Evolutionary conservation across 768 basidiomycete species (phyloP).

Genomic region (Collybiopsis confluens): DNA sequence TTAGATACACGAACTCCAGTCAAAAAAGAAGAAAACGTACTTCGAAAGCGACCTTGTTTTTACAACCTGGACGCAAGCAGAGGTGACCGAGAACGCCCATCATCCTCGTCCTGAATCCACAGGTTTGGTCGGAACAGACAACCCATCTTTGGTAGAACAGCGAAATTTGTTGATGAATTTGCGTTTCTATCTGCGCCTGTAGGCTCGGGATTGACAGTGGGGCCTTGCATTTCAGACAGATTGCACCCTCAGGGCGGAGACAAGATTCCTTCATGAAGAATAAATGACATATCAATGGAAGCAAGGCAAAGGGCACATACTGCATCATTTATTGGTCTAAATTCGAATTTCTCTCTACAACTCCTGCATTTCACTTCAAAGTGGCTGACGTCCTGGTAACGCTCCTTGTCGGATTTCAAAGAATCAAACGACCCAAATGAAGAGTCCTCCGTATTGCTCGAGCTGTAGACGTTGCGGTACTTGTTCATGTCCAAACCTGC

Average conservation of each 20-base stretch:
- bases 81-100: constrained; percentile 89
- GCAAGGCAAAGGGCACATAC: constrained; percentile 35
- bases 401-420: constrained; percentile 81
- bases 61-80: constrained; percentile 70
- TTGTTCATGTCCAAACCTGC: constrained; percentile 60
- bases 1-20: not conserved
- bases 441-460: constrained; percentile 50
- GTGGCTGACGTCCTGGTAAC: constrained; percentile 73
- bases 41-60: constrained; percentile 69
- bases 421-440: constrained; percentile 82
- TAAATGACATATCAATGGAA: not conserved
- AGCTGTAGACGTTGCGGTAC: constrained; percentile 37
- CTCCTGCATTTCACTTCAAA: constrained; percentile 74
- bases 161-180: constrained; percentile 72
- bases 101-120: constrained; percentile 81
- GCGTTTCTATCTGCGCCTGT: constrained; percentile 79
- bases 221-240: constrained; percentile 64
- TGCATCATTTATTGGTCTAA: constrained; percentile 55
- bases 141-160: constrained; percentile 90
- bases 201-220: constrained; percentile 57
- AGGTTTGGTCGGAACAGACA: constrained; percentile 82
- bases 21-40: constrained; percentile 35
- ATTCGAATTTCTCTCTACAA: constrained; percentile 60
- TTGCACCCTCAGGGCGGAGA: constrained; percentile 58
- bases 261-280: constrained; percentile 52